These are phyloP conservation scores for Alternaria sp. DNA, from an alignment of 2,329 filamentous ascomycete genomes.

Conservation along the genomic window DNA sequence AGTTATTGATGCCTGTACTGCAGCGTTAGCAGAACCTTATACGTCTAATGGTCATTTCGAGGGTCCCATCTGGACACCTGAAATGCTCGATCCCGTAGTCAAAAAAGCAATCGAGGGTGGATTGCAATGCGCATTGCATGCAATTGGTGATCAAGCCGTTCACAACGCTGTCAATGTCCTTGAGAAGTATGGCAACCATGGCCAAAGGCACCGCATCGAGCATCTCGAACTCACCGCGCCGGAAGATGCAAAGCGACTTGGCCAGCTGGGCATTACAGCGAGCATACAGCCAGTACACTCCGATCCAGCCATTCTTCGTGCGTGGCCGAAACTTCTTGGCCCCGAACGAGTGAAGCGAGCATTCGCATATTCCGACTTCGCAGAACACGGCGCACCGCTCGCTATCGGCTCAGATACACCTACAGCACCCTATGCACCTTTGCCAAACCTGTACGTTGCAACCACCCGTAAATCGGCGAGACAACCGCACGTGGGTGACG, in stretches of 20 bases:
- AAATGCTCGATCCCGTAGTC: slow-evolving; percentile 63
- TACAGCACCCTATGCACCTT: slow-evolving; percentile 64
- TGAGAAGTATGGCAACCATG: slow-evolving; percentile 52
- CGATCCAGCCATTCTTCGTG: slow-evolving; percentile 71
- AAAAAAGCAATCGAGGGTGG: slow-evolving; percentile 61
- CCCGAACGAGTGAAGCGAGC: slow-evolving; percentile 63
- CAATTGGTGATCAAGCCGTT: slow-evolving; percentile 70
- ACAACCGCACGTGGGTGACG: slow-evolving; percentile 53
- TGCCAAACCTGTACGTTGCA: slow-evolving; percentile 67
- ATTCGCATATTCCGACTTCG: slow-evolving; percentile 71
- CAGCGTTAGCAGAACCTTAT: slow-evolving; percentile 67
- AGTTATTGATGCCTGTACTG: slow-evolving; percentile 71
- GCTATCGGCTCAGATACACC: slow-evolving; percentile 68
- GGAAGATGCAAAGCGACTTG: slow-evolving; percentile 65
- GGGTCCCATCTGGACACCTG: slow-evolving; percentile 64
- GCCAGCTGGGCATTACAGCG: slow-evolving; percentile 74
- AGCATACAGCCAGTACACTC: slow-evolving; percentile 94
- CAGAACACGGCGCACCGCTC: slow-evolving; percentile 60
- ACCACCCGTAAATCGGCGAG: slow-evolving; percentile 65
- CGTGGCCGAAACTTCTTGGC: slow-evolving; percentile 68
- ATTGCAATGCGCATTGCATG: slow-evolving; percentile 70
- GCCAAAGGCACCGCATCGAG: slow-evolving; percentile 68
- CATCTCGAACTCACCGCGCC: slow-evolving; percentile 68
- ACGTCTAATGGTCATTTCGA: slow-evolving; percentile 55
- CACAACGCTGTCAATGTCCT: slow-evolving; percentile 66